Base-by-base conservation (phyloP, 768 basidiomycete species). In the Lactarius akahatsu region DNA sequence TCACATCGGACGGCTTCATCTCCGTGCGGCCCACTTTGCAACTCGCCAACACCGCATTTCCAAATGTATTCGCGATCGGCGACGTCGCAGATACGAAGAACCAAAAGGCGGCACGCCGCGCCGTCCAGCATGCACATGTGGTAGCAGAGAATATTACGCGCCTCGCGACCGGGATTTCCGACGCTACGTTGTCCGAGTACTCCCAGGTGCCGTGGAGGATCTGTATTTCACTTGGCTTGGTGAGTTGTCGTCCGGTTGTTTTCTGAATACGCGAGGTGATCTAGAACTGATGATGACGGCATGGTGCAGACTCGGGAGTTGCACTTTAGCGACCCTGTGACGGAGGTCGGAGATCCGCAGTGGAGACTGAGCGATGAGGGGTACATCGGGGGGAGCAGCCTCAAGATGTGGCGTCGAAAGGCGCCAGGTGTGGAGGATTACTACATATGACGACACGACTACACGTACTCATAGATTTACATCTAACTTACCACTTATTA, bases 11-110 rank as follows among this genome's bases (percentile, higher is more conserved):
- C 16, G 68, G 73, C 9, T 71, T 65, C 67, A 61, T 77, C 43
- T 59, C 41, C 54, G 75, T 76, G 40, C 62, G 70, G 32, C 71
- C 71, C 3, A 76, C 75, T 1, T 67, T 77, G 8, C 75, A 74
- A 43, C 65, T 77, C 57, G 45, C 43, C 15, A 68, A 72, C 57
- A 11, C 52, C 20, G 38, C 66, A 13, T 65, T 59, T 28, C 69
- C 68, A 6, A 58, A 68, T 16, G 41, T 76, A 1, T 76, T 72
- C 10, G 74, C 73, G 16, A 41, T 75, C 7, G 75, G 75, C 13
- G 75, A 76, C 58, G 68, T 73, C 8, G 74, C 74, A 2, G 72
- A 75, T 50, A 69, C 69, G 13, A 70, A 71, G 2, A 72, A 72
- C 4, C 67, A 68, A 7, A 74, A 74, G 47, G 72, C 73, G 15